phyloP scores from a whole-genome alignment of 2,329 filamentous ascomycete species.

The Monosporascus sp. region DNA sequence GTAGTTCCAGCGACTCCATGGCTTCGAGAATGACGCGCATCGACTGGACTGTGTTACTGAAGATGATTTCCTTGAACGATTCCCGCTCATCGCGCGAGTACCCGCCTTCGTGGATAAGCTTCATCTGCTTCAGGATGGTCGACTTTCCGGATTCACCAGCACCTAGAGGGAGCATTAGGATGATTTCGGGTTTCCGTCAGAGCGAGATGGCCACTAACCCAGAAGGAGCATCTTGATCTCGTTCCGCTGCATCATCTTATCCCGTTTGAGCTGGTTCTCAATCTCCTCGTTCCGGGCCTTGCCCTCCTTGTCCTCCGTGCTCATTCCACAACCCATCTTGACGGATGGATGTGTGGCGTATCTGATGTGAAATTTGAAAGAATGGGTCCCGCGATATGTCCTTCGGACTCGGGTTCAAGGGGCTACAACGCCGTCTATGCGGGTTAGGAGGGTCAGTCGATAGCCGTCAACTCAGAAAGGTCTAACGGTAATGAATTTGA shows the following conservation, averaged over 20 bases:
- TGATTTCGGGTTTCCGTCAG: not conserved
- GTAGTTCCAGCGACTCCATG: slow-evolving; percentile 68
- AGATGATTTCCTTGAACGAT: slow-evolving; percentile 67
- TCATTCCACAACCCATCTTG: slow-evolving; percentile 99
- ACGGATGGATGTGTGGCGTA: slow-evolving; percentile 27
- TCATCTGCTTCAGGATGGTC: slow-evolving; percentile 95
- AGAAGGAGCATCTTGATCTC: slow-evolving; percentile 99
- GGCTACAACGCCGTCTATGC: not conserved
- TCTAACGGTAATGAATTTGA: no score
- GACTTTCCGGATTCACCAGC: slow-evolving; percentile 98
- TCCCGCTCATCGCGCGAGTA: slow-evolving; percentile 86
- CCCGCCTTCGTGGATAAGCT: slow-evolving; percentile 97
- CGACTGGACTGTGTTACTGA: slow-evolving; percentile 65
- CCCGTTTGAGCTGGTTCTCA: slow-evolving; percentile 97
- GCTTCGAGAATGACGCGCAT: slow-evolving; percentile 66
- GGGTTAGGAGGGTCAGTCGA: not conserved
- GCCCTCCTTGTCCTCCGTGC: slow-evolving; percentile 99
- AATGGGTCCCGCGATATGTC: not conserved
- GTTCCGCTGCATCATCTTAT: slow-evolving; percentile 98
- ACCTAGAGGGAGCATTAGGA: slow-evolving; percentile 47
- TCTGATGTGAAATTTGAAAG: slow-evolving; percentile 6
- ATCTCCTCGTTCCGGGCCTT: slow-evolving; percentile 99
- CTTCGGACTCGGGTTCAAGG: not conserved
- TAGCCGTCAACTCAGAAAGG: no score
- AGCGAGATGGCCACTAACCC: slow-evolving; percentile 55